Evolutionary conservation across 2,329 filamentous ascomycete species (phyloP), one percentile per base, ranked within the genome.

Genomic region (Hortaea werneckii): DNA sequence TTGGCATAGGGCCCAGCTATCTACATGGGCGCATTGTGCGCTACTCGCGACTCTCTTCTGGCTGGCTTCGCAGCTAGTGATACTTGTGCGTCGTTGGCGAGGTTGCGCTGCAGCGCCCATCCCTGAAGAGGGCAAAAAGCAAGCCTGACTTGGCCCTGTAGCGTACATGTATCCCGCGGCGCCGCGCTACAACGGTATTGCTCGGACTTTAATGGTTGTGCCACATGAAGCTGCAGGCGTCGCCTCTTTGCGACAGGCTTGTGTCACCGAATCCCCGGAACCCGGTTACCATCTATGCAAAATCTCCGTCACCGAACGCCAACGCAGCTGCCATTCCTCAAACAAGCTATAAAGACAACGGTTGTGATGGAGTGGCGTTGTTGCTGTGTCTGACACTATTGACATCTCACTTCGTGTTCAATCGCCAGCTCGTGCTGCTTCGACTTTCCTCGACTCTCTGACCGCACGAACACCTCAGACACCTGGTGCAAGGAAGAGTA

Each of bases 151-250:
- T 39, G 11, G 20, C 20, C 11, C 32, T 9, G 32, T 12, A 35
- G 32, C 9, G 32, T 12, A 35, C 32, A 35, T 9, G 37, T 39
- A 13, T 13, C 11, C 37, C 37, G 37, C 8, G 20, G 11, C 20
- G 37, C 37, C 39, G 26, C 13, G 39, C 39, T 29, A 27, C 20
- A 20, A 20, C 43, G 37, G 43, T 35, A 29, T 45, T 45, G n/a
- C 38, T 37, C 43, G 43, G 37, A 13, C n/a, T 28, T 10, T 26
- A 29, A 28, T 37, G 27, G 29, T 29, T 44, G 42, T 34, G n/a
- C 42, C 10, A 12, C 40, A 37, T 12, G 41, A 11, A 9, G 32
- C 32, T 35, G 32, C 32, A 35, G n/a, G 32, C 32, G 32, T 35
- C 9, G 32, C 32, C 13, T 13, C 20, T 20, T 10, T 39, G 37